Evolutionary conservation across 768 basidiomycete species (phyloP), one percentile per base, ranked within the genome.

Genomic region (Auriculariales sp.): DNA sequence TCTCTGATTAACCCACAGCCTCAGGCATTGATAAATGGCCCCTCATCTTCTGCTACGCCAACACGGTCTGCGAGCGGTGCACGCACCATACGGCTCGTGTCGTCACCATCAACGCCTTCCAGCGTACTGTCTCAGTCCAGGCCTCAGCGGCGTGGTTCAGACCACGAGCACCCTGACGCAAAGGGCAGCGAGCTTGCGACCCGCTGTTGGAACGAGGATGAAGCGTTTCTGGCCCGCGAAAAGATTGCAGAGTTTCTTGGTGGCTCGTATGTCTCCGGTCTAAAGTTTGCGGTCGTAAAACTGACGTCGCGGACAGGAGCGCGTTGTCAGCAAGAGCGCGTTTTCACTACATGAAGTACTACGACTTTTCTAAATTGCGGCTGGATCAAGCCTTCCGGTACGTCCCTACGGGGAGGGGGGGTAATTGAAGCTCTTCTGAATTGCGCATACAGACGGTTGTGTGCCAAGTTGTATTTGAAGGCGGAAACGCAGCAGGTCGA

Each of bases 401-500:
- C 28, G 61, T 54, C 6, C 12, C 10, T 0, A 2, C 17, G n/a
- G 14, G n/a, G 14, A 31, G 12, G 34, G 27, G 29, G 22, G 2
- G 30, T 28, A 42, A n/a, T 15, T 15, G 34, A 34, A 28, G 19
- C 48, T 17, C 19, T 22, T 12, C 49, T 50, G 28, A 30, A 4
- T 14, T 10, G 30, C 14, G 19, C 36, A 30, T 4, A 33, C 56
- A 92, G 93, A 53, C 81, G 81, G 22, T 68, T 99, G 10, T 97
- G 93, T 61, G 81, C 81, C 11, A 95, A 94, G 62, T 73, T 99
- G 2, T 97, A 77, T 62, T 74, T 99, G 52, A 93, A 91, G 64
- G 95, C 81, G 1, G 95, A 99, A 64, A 94, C 94, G 0, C 95
- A 99, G 60, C 93, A 98, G 66, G 84, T 99, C 35, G 95, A 98